Evolutionary conservation across 192 early-diverging fungal genomes (phyloP), one percentile per base, ranked within the genome.

Genomic region (Neocallimastix lanati): DNA sequence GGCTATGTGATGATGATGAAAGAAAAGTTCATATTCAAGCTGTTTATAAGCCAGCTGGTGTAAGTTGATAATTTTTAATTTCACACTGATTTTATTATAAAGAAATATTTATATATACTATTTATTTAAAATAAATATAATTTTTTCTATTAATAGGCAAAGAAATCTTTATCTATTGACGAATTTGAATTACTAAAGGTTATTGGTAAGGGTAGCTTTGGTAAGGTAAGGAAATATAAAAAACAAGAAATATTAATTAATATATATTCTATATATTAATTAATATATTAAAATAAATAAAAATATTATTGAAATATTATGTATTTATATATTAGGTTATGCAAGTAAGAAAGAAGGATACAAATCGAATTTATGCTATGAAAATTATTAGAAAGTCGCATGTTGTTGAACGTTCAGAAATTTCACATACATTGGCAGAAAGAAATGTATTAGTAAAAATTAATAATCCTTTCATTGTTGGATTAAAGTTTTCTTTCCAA

Each of bases 131-230:
- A n/a, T n/a, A n/a, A n/a, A n/a, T n/a, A n/a, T n/a, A n/a, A n/a
- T n/a, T n/a, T n/a, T n/a, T n/a, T n/a, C n/a, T 21, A 50, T 50
- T 2, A 13, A 67, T 82, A 37, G 50, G 50, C 50, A 4, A 67
- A 67, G 9, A 83, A 82, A 28, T 92, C 93, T 29, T 83, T 97
- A 82, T 87, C 91, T 40, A 90, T 96, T 76, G 94, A 98, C 76
- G 92, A 93, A 78, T 99, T 99, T 86, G 96, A 96, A 82, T 84
- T 96, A 79, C 88, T 98, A 58, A 96, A 95, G 82, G 94, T 97
- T 78, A 94, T 99, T 85, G 97, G 97, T 76, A 96, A 96, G 81
- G 97, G 97, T 67, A 93, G 92, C 83, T 99, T 97, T 88, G 96
- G 95, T 81, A 98, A 96, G 88, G 50, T 67, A 67, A 67, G 50